phyloP scores from a whole-genome alignment of 129 eudicot genomes.

The Artemisia argyi region DNA sequence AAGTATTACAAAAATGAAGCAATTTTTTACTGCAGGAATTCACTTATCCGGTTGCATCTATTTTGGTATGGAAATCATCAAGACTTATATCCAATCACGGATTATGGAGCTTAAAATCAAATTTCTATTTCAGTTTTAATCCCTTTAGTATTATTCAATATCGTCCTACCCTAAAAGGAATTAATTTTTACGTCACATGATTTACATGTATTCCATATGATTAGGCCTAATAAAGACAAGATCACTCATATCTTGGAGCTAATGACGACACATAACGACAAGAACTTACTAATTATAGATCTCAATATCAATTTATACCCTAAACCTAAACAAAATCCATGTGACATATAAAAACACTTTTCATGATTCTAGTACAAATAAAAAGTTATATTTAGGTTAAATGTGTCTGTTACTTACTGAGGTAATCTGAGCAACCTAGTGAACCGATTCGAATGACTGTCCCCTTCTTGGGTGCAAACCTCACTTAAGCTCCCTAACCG shows the following conservation, averaged over 20 bases:
- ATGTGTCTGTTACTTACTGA: conserved; percentile 56
- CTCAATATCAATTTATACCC: conserved; percentile 16
- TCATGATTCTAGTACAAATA: conserved; percentile 14
- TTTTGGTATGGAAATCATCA: not conserved
- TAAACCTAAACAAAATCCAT: not conserved
- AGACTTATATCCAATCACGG: not conserved
- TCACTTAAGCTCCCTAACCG: conserved; percentile 93
- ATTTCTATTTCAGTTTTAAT: not conserved
- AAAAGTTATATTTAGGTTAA: not conserved
- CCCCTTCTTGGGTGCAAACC: conserved; percentile 87
- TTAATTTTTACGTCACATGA: not conserved
- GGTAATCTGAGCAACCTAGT: conserved; percentile 87
- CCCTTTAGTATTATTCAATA: not conserved
- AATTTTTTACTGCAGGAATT: conserved; percentile 2
- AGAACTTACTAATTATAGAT: conserved; percentile 26
- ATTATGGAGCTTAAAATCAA: not conserved
- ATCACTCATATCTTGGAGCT: not conserved
- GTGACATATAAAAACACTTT: conserved; percentile 11
- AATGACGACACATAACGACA: conserved; percentile 9
- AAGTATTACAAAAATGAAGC: not conserved
- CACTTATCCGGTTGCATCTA: not conserved
- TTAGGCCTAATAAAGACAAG: not conserved
- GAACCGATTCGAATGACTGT: conserved; percentile 69
- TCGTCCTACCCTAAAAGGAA: conserved; percentile 1
- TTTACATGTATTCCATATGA: conserved; percentile 7